Evolutionary conservation across 345 rosid genomes (phyloP), one percentile per base, ranked within the genome.

Genomic region (Camelina hispida): DNA sequence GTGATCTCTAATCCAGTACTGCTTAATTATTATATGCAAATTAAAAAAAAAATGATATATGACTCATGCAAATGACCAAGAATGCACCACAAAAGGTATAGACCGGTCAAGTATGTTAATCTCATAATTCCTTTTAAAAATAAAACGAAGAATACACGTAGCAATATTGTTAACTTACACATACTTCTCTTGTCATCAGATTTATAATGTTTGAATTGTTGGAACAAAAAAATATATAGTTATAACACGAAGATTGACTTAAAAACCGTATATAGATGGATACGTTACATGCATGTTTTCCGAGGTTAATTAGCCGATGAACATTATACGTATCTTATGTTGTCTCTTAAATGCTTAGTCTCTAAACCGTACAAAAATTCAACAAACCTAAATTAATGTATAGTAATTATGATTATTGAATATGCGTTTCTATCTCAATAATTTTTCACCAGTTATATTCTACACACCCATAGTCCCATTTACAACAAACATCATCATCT

Each of bases 381-480:
- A 75, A 68, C 63, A 68, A 51, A 52, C 63, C 55, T 54, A 58
- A 60, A 22, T 52, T 42, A 75, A 75, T 52, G 69, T 28, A 28
- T 68, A 51, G 48, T 51, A 59, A 14, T 60, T 74, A 59, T 40
- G 68, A 40, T 59, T 59, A 47, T 47, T 50, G 34, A 47, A 66
- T 58, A 68, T 22, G 47, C 64, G 69, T 76, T 61, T 46, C 56
- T 44, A 34, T 32, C 37, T 55, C 50, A 57, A 74, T 66, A 46
- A 62, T 75, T 53, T 28, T 53, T 14, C 51, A 52, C 65, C 50
- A 53, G 65, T 68, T 69, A 38, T 66, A 50, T 16, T 43, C 30
- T 38, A 57, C 1, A 16, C n/a, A 22, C 22, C 22, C 22, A 20
- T 20, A 20, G 22, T 20, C 70, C 17, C 15, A 66, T 38, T 50